Evolutionary conservation across 2,329 filamentous ascomycete species (phyloP), one percentile per base, ranked within the genome.

Genomic region (Curvularia lunata): DNA sequence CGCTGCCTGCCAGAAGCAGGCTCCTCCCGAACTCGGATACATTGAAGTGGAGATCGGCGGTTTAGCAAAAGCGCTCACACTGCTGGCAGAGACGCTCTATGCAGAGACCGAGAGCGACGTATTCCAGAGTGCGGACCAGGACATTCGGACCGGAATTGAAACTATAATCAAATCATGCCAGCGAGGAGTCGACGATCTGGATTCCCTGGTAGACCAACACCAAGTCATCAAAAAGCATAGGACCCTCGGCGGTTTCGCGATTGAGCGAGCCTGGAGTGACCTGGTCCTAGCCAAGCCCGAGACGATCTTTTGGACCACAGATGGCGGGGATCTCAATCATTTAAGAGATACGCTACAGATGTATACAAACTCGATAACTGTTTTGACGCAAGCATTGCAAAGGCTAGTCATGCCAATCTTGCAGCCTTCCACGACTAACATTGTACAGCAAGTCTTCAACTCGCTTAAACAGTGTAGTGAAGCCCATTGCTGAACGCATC

Each of bases 291-390:
- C 73, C 5, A 75, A 78, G 57, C 80, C 79, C 64, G 75, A 75
- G 53, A 77, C 73, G 5, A 75, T 82, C 66, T 74, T 75, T 56
- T 82, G 80, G 80, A 82, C 80, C 2, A 74, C 76, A 1, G 78
- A 81, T 27, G 79, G 78, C 12, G 79, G 79, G 1, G 69, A 71
- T 48, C 75, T 82, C 21, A 66, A 73, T 10, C 68, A 75, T 21
- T 62, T 82, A 50, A 69, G 73, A 45, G 69, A 75, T 54, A 69
- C 80, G 62, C 65, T 82, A 8, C 74, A 77, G 27, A 77, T 80
- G 74, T 79, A 82, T 56, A 75, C 75, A 19, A 75, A 68, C 57
- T 77, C 77, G 12, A 77, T 80, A 48, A 70, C 70, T 8, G 56
- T 79, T 32, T 74, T 75, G 1, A 76, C 73, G 61, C 76, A 80